Conservation (phyloP, 2,329 filamentous ascomycete genomes). For the Hypomyces perniciosus region DNA sequence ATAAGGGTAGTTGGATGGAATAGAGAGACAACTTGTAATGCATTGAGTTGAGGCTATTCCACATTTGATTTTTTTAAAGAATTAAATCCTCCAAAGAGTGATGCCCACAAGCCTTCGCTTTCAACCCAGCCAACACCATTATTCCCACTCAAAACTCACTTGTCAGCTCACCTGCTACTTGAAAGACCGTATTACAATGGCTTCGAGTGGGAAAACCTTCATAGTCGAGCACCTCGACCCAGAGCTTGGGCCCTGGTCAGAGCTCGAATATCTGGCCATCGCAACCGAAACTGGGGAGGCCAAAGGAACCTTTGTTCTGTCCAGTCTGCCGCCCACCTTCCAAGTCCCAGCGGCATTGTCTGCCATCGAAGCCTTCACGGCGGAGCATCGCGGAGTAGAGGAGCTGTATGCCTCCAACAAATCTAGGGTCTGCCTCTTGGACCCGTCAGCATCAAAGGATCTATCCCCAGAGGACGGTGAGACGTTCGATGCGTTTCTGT, state of each 20-base stretch:
- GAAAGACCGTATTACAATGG: slow-evolving; percentile 26
- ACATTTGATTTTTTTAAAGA: too few relatives aligned
- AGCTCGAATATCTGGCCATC: slow-evolving; percentile 86
- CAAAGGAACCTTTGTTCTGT: slow-evolving; percentile 69
- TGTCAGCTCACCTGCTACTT: background rate
- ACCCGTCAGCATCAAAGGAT: slow-evolving; percentile 77
- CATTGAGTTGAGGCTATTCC: too few relatives aligned
- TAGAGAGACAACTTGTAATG: too few relatives aligned
- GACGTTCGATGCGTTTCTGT: slow-evolving; percentile 83
- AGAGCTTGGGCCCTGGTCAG: slow-evolving; percentile 89
- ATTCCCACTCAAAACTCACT: background rate
- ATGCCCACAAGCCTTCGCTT: background rate
- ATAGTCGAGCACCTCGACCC: slow-evolving; percentile 96
- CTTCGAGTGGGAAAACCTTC: slow-evolving; percentile 59
- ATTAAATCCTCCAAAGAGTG: too few relatives aligned
- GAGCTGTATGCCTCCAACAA: slow-evolving; percentile 70
- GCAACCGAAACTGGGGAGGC: slow-evolving; percentile 68
- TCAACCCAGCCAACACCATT: background rate
- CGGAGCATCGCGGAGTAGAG: slow-evolving; percentile 75
- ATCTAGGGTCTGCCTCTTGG: slow-evolving; percentile 76
- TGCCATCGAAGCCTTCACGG: slow-evolving; percentile 55
- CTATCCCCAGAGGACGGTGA: slow-evolving; percentile 77
- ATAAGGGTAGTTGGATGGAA: too few relatives aligned
- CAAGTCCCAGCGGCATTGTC: slow-evolving; percentile 55
- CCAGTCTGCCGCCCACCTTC: slow-evolving; percentile 67